Percentiles rank a stretch among this genome's conserved stretches.
Conservation (phyloP, 441 rosid species). For the Metrosideros polymorpha region DNA sequence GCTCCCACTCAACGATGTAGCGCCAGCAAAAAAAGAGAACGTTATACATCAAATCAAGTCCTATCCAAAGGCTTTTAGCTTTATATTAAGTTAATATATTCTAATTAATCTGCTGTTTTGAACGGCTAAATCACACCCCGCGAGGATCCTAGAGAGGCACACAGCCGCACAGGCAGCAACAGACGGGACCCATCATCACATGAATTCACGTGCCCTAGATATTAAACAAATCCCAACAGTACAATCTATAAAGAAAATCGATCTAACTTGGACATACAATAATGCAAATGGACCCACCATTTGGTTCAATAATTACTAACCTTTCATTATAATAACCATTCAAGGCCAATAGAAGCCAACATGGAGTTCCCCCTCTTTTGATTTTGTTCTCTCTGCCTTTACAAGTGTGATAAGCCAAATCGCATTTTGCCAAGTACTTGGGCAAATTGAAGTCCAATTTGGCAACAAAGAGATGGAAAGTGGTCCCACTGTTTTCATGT, state of each 20-base stretch:
- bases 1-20: neutral
- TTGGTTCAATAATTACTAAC: conserved; percentile 19
- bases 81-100: neutral
- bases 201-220: neutral
- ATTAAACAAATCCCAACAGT: neutral
- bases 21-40: neutral
- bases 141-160: neutral
- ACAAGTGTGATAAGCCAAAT: neutral
- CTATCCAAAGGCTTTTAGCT: neutral
- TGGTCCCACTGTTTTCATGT: conserved; percentile 21
- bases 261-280: neutral
- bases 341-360: neutral
- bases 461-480: conserved; percentile 13
- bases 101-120: neutral
- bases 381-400: neutral
- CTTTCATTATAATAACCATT: neutral
- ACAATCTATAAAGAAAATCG: neutral
- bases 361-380: neutral
- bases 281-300: conserved; percentile 12
- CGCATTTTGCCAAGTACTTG: neutral
- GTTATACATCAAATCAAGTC: neutral
- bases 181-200: neutral
- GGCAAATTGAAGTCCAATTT: neutral
- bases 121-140: neutral
- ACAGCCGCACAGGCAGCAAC: neutral